Evolutionary conservation across 2,329 filamentous ascomycete species (phyloP).

Genomic region (Alternaria postmessia): DNA sequence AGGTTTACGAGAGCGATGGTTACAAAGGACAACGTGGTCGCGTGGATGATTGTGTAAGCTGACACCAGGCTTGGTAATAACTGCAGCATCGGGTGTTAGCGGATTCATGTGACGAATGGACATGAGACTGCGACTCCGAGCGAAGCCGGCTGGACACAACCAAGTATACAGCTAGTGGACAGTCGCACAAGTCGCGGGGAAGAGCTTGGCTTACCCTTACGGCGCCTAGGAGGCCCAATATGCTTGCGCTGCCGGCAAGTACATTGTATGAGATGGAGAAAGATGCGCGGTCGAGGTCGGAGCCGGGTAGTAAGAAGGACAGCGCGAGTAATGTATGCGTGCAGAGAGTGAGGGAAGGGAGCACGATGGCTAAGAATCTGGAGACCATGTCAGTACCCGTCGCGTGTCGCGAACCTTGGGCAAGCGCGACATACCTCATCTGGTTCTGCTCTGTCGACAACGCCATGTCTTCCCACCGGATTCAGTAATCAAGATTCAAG

Average conservation of each 20-base stretch:
- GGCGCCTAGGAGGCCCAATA: constrained; percentile 55
- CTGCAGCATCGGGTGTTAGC: constrained; percentile 30
- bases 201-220: constrained; percentile 48
- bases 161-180: not conserved
- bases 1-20: constrained; percentile 38
- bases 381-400: constrained; percentile 1
- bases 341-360: constrained; percentile 38
- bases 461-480: constrained; percentile 1
- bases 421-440: constrained; percentile 15
- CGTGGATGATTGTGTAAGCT: constrained; percentile 38
- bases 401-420: not conserved
- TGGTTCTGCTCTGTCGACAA: constrained; percentile 14
- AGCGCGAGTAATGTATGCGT: constrained; percentile 38
- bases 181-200: constrained; percentile 1
- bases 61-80: constrained; percentile 34
- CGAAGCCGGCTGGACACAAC: not conserved
- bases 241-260: constrained; percentile 51
- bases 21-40: constrained; percentile 36
- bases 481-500: not conserved
- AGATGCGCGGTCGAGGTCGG: constrained; percentile 40
- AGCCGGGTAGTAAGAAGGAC: constrained; percentile 29
- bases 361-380: constrained; percentile 40
- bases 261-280: constrained; percentile 51
- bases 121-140: not conserved
- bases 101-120: not conserved